phyloP scores from a whole-genome alignment of 2,329 filamentous ascomycete species.

The Biscogniauxia sp. region DNA sequence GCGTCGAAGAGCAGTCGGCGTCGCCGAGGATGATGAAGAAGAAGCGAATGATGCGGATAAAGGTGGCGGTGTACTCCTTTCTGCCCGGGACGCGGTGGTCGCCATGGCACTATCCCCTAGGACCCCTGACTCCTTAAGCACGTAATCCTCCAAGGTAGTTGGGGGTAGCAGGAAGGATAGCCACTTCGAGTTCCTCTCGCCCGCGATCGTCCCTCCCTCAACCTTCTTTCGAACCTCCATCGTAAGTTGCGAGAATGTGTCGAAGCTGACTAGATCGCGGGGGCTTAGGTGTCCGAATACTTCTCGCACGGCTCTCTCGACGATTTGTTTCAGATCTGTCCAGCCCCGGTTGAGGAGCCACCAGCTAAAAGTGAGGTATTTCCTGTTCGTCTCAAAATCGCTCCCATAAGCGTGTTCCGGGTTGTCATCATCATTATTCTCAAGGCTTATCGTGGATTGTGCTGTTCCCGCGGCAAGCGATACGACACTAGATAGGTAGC shows the following conservation, averaged over 20 bases:
- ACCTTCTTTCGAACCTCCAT: conserved; percentile 80
- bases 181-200: conserved; percentile 63
- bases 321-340: conserved; percentile 75
- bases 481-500: conserved; percentile 93
- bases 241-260: conserved; percentile 75
- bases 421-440: conserved; percentile 90
- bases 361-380: conserved; percentile 96
- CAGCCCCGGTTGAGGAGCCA: conserved; percentile 93
- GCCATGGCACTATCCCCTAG: conserved; percentile 48
- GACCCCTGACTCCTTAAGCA: conserved; percentile 84
- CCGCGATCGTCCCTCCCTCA: conserved; percentile 59
- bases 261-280: conserved; percentile 80
- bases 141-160: conserved; percentile 72
- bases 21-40: conserved; percentile 40
- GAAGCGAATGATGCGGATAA: conserved; percentile 22
- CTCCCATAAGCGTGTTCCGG: conserved; percentile 79
- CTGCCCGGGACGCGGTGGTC: conserved; percentile 24
- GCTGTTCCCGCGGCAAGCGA: conserved; percentile 76
- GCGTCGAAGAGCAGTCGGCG: conserved; percentile 66
- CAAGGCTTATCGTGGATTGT: conserved; percentile 78
- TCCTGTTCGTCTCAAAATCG: conserved; percentile 93
- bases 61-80: conserved; percentile 4
- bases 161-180: conserved; percentile 81
- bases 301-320: conserved; percentile 81
- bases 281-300: conserved; percentile 89